phyloP scores from a whole-genome alignment of 495 filamentous ascomycete genomes.

The Astrothelium macrocarpum region DNA sequence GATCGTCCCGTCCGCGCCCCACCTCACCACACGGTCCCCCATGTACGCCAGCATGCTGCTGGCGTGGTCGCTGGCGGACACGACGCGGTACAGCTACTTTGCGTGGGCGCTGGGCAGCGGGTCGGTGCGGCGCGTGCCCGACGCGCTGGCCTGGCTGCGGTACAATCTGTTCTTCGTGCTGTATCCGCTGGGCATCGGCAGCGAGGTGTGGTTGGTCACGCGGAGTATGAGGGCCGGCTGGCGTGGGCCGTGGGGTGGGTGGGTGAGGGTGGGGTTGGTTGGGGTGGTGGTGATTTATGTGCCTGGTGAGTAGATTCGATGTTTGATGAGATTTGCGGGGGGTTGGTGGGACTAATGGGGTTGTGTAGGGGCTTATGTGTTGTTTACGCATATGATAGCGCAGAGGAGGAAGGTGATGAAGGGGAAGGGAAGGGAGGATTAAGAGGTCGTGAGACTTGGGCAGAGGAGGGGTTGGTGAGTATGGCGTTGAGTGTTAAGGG shows the following conservation, averaged over 20 bases:
- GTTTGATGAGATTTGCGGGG: background rate
- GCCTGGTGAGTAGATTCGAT: conserved; percentile 51
- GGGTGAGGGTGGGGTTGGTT: conserved; percentile 36
- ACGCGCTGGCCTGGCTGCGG: conserved; percentile 65
- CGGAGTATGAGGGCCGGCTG: conserved; percentile 53
- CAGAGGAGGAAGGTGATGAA: conserved; percentile 69
- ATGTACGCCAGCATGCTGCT: conserved; percentile 62
- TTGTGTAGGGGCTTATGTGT: conserved; percentile 63
- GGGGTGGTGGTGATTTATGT: conserved; percentile 63
- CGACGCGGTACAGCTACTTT: conserved; percentile 83
- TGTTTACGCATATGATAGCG: conserved; percentile 89
- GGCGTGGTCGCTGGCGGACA: conserved; percentile 80
- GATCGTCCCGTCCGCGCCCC: conserved; percentile 56
- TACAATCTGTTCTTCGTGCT: conserved; percentile 91
- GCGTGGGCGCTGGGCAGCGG: conserved; percentile 50
- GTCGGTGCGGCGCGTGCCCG: conserved; percentile 46
- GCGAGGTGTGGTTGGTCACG: conserved; percentile 72
- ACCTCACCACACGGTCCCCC: conserved; percentile 36
- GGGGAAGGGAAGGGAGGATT: conserved; percentile 1
- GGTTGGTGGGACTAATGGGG: conserved; percentile 5
- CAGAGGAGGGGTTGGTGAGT: background rate
- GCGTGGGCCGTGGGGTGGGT: conserved; percentile 44
- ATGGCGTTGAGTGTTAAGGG: background rate
- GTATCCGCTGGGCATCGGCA: conserved; percentile 82
- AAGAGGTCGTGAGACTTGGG: background rate